phyloP scores from a whole-genome alignment of 1,284 basidiomycete genomes.

The Naganishia sp. region DNA sequence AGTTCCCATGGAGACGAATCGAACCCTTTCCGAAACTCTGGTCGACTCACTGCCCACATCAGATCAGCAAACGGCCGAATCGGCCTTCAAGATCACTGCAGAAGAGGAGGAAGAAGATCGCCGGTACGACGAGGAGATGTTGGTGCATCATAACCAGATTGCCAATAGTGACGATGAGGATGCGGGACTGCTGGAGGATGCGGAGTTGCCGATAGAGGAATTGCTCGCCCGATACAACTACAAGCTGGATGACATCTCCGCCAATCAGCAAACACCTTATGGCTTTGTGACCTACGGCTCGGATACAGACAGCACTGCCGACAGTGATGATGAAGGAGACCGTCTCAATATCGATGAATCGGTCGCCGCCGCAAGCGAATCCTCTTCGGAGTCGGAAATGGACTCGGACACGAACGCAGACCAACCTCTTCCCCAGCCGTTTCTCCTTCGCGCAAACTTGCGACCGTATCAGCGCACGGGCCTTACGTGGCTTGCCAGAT shows the following conservation, averaged over 20 bases:
- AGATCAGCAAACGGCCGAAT: conserved; percentile 14
- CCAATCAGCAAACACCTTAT: not conserved
- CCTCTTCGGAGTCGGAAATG: not conserved
- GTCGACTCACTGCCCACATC: not conserved
- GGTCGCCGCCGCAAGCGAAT: not conserved
- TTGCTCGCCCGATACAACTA: conserved; percentile 59
- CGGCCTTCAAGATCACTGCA: conserved; percentile 38
- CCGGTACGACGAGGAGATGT: conserved; percentile 54
- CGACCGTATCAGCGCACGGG: conserved; percentile 94
- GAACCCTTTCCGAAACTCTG: too few relatives aligned
- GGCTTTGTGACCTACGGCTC: not conserved
- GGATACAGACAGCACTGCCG: conserved; percentile 22
- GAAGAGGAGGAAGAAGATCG: conserved; percentile 50
- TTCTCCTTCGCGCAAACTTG: conserved; percentile 80
- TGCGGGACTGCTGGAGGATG: conserved; percentile 58
- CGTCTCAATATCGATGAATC: conserved; percentile 24
- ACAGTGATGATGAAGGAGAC: conserved; percentile 32
- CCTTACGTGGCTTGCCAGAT: conserved; percentile 89
- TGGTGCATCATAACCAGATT: conserved; percentile 49
- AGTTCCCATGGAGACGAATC: too few relatives aligned
- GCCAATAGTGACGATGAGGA: conserved; percentile 56
- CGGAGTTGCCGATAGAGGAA: conserved; percentile 60
- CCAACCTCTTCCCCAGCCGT: conserved; percentile 60
- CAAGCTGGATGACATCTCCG: conserved; percentile 28
- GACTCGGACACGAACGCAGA: conserved; percentile 34